phyloP scores from a whole-genome alignment of 768 basidiomycete genomes.

The Pseudohyphozyma bogoriensis region DNA sequence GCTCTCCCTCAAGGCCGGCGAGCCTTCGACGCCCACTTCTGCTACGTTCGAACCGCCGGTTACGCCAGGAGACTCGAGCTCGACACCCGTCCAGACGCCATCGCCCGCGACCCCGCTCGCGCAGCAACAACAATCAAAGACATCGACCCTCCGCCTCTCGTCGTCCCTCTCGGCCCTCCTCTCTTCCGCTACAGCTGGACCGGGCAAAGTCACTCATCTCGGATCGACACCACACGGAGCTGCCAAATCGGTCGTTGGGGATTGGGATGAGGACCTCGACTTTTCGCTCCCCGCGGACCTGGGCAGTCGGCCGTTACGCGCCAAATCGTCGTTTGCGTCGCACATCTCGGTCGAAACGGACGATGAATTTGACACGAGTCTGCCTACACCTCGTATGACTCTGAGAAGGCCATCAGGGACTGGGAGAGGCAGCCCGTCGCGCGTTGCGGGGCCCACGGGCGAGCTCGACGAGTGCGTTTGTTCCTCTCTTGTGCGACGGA shows the following conservation, averaged over 20 bases:
- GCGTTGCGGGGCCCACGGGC: no score
- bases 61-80: neutral
- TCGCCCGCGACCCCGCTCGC: neutral
- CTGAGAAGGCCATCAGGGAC: no score
- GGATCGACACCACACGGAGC: slow-evolving; percentile 11
- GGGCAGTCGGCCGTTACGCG: neutral
- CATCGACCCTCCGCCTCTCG: slow-evolving; percentile 9
- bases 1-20: neutral
- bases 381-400: no score
- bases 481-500: no score
- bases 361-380: slow-evolving; percentile 1
- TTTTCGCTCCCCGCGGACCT: neutral
- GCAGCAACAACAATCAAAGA: neutral
- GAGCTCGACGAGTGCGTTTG: no score
- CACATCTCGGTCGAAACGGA: slow-evolving; percentile 17
- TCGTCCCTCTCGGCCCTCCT: slow-evolving; percentile 16
- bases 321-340: slow-evolving; percentile 23
- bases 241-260: slow-evolving; percentile 7
- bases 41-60: neutral
- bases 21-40: neutral
- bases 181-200: neutral
- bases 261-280: slow-evolving; percentile 30
- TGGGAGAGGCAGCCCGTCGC: no score
- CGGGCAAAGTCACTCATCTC: slow-evolving; percentile 9
- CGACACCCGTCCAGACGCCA: slow-evolving; percentile 1